Conservation (phyloP, 192 early-diverging fungal genomes). For the Coemansia sp. region DNA sequence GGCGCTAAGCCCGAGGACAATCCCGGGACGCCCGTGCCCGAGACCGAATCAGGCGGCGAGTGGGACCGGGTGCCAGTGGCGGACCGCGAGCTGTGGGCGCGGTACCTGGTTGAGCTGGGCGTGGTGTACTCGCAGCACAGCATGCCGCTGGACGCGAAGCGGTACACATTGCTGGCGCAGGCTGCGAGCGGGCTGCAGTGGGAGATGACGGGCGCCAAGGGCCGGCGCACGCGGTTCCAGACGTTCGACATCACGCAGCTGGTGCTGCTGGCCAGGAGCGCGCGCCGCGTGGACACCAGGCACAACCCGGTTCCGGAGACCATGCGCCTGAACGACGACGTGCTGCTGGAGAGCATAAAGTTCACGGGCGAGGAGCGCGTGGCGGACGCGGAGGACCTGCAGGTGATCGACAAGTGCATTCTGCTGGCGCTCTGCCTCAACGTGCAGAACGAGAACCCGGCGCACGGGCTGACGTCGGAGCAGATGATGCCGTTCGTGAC, state of each 20-base stretch:
- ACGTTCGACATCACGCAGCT: slow-evolving; percentile 84
- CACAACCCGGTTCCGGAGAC: slow-evolving; percentile 60
- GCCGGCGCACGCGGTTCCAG: slow-evolving; percentile 93
- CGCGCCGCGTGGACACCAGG: slow-evolving; percentile 36
- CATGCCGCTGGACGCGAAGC: slow-evolving; percentile 64
- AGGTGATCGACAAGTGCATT: slow-evolving; percentile 83
- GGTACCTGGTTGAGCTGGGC: slow-evolving; percentile 77
- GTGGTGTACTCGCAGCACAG: slow-evolving; percentile 77
- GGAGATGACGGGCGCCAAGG: slow-evolving; percentile 85
- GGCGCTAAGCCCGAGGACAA: not conserved
- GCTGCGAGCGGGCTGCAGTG: slow-evolving; percentile 75
- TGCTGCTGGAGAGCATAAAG: slow-evolving; percentile 77
- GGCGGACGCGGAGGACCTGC: slow-evolving; percentile 62
- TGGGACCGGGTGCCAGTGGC: slow-evolving; percentile 8
- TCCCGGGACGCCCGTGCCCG: not conserved
- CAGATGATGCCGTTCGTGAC: slow-evolving; percentile 94
- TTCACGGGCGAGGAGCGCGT: slow-evolving; percentile 57
- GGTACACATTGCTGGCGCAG: slow-evolving; percentile 72
- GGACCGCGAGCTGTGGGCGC: slow-evolving; percentile 52
- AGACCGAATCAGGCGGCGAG: not conserved
- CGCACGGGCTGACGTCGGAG: slow-evolving; percentile 89
- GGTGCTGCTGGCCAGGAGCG: slow-evolving; percentile 84
- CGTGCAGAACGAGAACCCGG: slow-evolving; percentile 93
- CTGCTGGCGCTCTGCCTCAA: slow-evolving; percentile 88
- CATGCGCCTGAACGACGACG: slow-evolving; percentile 89